Evolutionary conservation across 176 grass and related monocot genomes (phyloP), one percentile per base, ranked within the genome.

Genomic region (Triticum timopheevii): DNA sequence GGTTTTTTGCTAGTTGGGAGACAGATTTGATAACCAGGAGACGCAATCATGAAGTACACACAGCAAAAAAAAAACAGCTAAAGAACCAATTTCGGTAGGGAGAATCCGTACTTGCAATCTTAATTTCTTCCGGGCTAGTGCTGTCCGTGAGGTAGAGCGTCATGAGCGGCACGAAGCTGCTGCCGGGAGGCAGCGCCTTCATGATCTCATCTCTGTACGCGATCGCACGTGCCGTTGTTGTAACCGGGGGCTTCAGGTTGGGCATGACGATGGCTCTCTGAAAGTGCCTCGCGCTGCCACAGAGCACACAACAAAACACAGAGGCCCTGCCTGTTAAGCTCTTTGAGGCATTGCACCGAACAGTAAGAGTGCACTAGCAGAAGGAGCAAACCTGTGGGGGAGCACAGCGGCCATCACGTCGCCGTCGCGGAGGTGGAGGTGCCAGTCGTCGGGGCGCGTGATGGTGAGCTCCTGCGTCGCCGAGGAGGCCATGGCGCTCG

Each of bases 231-330:
- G 86, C 90, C 3, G 92, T 98, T 22, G 92, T 96, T 4, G 92
- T 98, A 77, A 98, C 84, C 0, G 96, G 92, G 8, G 96, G 93
- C 84, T 98, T 98, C 90, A 98, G 30, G 62, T 98, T 98, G 22
- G 96, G 96, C 93, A 98, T 98, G 50, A 98, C 83, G 76, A 98
- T 96, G 35, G 96, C 92, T 84, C 93, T 94, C 74, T 90, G 82
- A 61, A 98, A 98, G 79, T 94, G 92, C 88, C 12, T 88, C 61
- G 90, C 96, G 69, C 96, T 98, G 88, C 74, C 44, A 70, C 75
- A 79, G 0, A 22, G 35, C 13, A 64, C 10, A 30, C 19, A 76
- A 35, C 69, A 47, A 61, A 65, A 65, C 25, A 54, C 52, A 59
- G 16, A 11, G 9, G 36, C 9, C 13, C 80, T 22, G 80, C 27